A percentile compares a stretch with the other conserved stretches of the same genome.
Evolutionary conservation across 2,329 filamentous ascomycete genomes (phyloP).

Genomic region (Stemphylium beticola): DNA sequence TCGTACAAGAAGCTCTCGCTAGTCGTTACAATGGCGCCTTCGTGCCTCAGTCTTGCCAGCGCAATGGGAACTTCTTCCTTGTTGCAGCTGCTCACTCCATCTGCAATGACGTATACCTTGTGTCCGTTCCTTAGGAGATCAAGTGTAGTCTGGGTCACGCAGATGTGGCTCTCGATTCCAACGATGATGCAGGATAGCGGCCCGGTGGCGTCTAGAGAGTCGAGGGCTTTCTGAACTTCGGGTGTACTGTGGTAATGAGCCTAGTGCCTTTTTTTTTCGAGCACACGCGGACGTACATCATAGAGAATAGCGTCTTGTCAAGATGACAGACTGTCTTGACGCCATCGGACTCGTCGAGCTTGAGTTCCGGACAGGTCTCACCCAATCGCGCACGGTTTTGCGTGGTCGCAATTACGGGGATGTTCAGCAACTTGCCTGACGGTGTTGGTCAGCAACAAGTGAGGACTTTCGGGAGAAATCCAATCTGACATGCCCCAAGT

Average conservation of each 20-base stretch:
- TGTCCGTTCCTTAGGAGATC: conserved; percentile 79
- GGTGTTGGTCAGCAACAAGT: conserved; percentile 14
- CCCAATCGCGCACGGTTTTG: conserved; percentile 82
- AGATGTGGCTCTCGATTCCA: conserved; percentile 93
- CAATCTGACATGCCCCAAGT: no score
- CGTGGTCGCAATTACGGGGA: conserved; percentile 86
- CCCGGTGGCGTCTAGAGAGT: conserved; percentile 39
- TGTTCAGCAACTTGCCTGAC: conserved; percentile 63
- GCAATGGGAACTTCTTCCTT: conserved; percentile 80
- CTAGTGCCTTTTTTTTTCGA: not conserved
- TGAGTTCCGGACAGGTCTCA: conserved; percentile 76
- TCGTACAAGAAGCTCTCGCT: conserved; percentile 93
- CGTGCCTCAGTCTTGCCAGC: conserved; percentile 74
- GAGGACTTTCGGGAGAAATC: not conserved
- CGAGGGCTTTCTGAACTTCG: conserved; percentile 60
- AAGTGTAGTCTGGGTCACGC: conserved; percentile 84
- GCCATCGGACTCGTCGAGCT: conserved; percentile 58
- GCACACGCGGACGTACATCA: conserved; percentile 59
- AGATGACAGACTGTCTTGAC: conserved; percentile 62
- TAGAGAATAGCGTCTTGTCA: conserved; percentile 92
- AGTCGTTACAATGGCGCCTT: conserved; percentile 79
- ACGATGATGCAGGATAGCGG: conserved; percentile 70
- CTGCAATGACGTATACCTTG: conserved; percentile 83
- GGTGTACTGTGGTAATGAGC: conserved; percentile 57
- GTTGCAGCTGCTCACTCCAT: conserved; percentile 90